Base-by-base conservation (phyloP, 805 yeast genomes). In the Metschnikowia lachancei region DNA sequence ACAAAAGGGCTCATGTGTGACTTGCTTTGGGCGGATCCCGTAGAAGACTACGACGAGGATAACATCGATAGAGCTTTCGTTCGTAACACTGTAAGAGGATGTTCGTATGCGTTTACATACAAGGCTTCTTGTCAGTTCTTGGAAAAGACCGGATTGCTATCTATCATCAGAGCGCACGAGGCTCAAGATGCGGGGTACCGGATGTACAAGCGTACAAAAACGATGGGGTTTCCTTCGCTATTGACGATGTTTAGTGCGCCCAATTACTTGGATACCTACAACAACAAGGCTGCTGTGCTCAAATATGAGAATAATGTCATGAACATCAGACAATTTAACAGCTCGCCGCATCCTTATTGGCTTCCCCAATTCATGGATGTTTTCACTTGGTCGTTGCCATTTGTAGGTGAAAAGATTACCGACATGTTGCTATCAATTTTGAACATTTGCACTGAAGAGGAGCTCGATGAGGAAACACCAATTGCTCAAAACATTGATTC, bases 131-230 rank as follows among this genome's bases (percentile, higher is more conserved):
- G 94, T 58, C 78, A 78, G 37, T 92, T 92, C 58, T 71, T 92
- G 57, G 85, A 85, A 55, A 74, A 81, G 43, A 92, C 89, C 34
- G 85, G 87, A 18, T 69, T 92, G 31, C 70, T 92, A 28, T 85
- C 90, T n/a, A 80, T 92, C 30, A 88, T 92, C 38, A 76, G 99
- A 48, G 98, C 97, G 1, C 99, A 92, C 65, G 97, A 92, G 68
- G 97, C 97, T 1, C 99, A 92, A 66, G 97, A 92, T 65, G 91
- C 94, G 9, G 99, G 99, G 31, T 92, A 91, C 67, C 74, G 97
- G 62, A 94, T 94, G 88, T 92, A 92, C 68, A 85, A 84, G 57
- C 81, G 87, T 54, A 87, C 96, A 1, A 78, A 80, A 50, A 76
- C 86, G 3, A 82, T 90, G 60, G 95, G 95, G 11, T 92, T 92